phyloP scores from a whole-genome alignment of 1,284 basidiomycete genomes.

The Rhodotorula sp. region DNA sequence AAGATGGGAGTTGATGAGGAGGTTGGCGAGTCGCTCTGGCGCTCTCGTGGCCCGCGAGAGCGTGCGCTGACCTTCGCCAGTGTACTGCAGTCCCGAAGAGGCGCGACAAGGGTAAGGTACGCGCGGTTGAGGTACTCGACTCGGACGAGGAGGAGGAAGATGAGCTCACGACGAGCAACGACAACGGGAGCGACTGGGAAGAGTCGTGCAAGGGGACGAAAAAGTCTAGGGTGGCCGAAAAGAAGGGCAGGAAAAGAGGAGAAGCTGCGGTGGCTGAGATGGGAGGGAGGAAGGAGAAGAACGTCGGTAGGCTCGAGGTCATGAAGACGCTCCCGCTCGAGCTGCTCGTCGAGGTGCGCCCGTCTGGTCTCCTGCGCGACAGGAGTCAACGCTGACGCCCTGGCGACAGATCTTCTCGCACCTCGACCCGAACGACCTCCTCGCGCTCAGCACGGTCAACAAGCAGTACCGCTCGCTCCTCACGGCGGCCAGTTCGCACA shows the following conservation, averaged over 20 bases:
- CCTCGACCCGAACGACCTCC: constrained; percentile 9
- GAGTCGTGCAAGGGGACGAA: background rate
- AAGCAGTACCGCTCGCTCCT: constrained; percentile 15
- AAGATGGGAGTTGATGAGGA: background rate
- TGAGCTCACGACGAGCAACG: background rate
- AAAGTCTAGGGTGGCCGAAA: background rate
- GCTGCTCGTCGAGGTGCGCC: constrained; percentile 17
- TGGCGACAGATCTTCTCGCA: constrained; percentile 11
- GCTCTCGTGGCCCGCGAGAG: background rate
- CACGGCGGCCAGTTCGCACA: background rate
- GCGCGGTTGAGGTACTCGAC: background rate
- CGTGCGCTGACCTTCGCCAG: background rate
- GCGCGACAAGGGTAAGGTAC: background rate
- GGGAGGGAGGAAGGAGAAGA: background rate
- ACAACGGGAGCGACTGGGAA: background rate
- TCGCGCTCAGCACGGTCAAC: background rate
- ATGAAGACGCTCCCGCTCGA: constrained; percentile 22
- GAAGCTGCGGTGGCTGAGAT: background rate
- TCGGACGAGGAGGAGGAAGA: background rate
- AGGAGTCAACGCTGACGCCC: background rate
- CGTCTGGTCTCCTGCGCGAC: background rate
- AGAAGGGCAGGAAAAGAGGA: background rate
- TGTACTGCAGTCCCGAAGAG: background rate
- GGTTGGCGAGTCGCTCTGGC: background rate
- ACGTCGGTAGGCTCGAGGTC: background rate